Evolutionary conservation across 148 eudicot genomes (phyloP), one percentile per base, ranked within the genome.

Genomic region (Rhododendron ferrugineum): DNA sequence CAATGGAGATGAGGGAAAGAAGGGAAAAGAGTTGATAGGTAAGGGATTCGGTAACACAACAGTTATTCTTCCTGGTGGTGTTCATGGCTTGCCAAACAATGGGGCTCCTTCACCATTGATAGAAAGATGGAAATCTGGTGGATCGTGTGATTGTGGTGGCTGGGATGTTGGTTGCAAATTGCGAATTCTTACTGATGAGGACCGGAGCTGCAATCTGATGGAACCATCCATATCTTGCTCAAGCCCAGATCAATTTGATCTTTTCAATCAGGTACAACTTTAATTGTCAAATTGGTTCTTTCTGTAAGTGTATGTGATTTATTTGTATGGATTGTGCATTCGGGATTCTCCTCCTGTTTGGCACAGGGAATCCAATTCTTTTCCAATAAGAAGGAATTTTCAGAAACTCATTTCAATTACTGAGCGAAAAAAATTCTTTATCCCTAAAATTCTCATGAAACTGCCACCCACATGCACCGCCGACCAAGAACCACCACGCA

Each of bases 81-180:
- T 86, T 89, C 99, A 96, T 80, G 87, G 95, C 66, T 73, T 90
- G 82, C 98, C 99, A 47, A 87, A 81, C 74, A 87, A 84, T 78
- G 98, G 98, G 47, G 87, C 83, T 47, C 96, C 98, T 79, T 93
- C 98, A 4, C 87, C 97, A 42, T 92, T 96, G 88, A 90, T 93
- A 32, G 88, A 90, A 66, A 87, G 99, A 58, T 96, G 99, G 99
- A 95, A 87, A 88, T 84, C 96, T 52, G 95, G 98, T 16, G 98
- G 98, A 60, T 88, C 62, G n/a, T 96, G 99, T 82, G 99, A 95
- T 83, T 96, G 99, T 88, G 99, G 98, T 83, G 99, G 99, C 11
- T 96, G 99, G 99, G 99, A 96, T 81, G 85, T 93, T 73, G 99
- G 99, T 54, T 96, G 99, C 90, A 91, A 92, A 84, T 85, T 96